Evolutionary conservation across 805 yeast species (phyloP).

Genomic region (Metschnikowia amazonensis): DNA sequence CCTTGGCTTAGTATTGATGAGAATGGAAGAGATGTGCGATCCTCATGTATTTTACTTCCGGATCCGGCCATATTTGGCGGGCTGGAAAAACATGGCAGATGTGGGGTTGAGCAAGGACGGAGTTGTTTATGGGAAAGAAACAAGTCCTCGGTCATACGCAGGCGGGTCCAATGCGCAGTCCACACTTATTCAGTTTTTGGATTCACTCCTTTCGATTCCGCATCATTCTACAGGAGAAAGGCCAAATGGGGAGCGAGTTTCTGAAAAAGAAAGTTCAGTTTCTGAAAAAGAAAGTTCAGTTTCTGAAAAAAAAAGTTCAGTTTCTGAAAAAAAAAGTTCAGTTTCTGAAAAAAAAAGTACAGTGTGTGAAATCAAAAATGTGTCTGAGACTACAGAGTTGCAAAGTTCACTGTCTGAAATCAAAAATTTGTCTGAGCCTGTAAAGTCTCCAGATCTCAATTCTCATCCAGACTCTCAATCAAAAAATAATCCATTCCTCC

Average conservation of each 20-base stretch:
- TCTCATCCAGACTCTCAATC: neutral
- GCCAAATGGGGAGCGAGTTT: no score
- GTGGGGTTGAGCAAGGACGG: slow-evolving; percentile 74
- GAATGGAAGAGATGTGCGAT: slow-evolving; percentile 91
- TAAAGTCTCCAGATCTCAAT: no score
- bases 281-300: no score
- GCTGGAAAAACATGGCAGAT: slow-evolving; percentile 89
- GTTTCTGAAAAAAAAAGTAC: no score
- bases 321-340: no score
- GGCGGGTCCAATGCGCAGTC: slow-evolving; percentile 97
- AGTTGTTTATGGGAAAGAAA: slow-evolving; percentile 68
- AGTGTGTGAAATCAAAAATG: no score
- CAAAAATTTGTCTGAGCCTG: no score
- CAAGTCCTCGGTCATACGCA: slow-evolving; percentile 51
- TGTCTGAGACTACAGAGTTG: no score
- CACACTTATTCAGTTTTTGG: slow-evolving; percentile 83
- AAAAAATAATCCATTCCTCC: slow-evolving; percentile 53
- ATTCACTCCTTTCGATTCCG: slow-evolving; percentile 67
- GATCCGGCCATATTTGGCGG: slow-evolving; percentile 86
- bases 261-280: no score
- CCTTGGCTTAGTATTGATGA: slow-evolving; percentile 67
- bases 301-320: no score
- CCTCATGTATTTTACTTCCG: slow-evolving; percentile 88
- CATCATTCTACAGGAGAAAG: slow-evolving; percentile 76
- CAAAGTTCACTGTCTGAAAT: no score